Evolutionary conservation across 2,329 filamentous ascomycete species (phyloP), one percentile per base, ranked within the genome.

Genomic region (Dactylellina drechsleri): DNA sequence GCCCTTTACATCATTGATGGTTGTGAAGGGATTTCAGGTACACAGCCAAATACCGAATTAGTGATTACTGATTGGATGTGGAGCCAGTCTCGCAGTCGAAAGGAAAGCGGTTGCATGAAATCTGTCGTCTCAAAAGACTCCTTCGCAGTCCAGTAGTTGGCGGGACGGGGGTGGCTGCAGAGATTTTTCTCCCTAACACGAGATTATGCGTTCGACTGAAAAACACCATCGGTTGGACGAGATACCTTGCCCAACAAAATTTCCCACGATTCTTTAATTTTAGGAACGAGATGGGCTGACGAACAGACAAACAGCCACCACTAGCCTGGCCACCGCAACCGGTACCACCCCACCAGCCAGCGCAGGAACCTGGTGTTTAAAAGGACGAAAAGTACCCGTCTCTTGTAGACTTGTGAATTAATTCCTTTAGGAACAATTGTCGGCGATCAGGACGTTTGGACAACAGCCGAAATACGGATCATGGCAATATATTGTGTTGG

Each of bases 201-300:
- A 75, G 57, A 75, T 75, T 64, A 65, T 65, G 59, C 58, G 49
- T 57, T 31, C 56, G 49, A 57, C 47, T 50, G n/a, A 58, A 59
- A 64, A 60, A 68, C 36, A 57, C 53, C 56, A 75, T 75, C 71
- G 71, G 71, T 75, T 75, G 71, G 71, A 64, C 31, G 45, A 75
- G 58, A 68, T 61, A 53, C 58, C 64, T 54, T 68, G 53, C 53
- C 64, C 64, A 75, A 75, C 66, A 75, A 75, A 74, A 64, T 59
- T 68, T 56, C 52, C 68, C 71, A 65, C 53, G 64, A 75, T 68
- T 56, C 43, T 47, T 65, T 75, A 75, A 75, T 68, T 75, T 75
- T 67, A 68, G 71, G 64, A 20, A 66, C 50, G 47, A 16, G 5
- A 36, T 36, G 31, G 31, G 31, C 31, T 36, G 31, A 36, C 31